Evolutionary conservation across 306 rosid species (phyloP), one percentile per base, ranked within the genome.

Genomic region (Lotus japonicus): DNA sequence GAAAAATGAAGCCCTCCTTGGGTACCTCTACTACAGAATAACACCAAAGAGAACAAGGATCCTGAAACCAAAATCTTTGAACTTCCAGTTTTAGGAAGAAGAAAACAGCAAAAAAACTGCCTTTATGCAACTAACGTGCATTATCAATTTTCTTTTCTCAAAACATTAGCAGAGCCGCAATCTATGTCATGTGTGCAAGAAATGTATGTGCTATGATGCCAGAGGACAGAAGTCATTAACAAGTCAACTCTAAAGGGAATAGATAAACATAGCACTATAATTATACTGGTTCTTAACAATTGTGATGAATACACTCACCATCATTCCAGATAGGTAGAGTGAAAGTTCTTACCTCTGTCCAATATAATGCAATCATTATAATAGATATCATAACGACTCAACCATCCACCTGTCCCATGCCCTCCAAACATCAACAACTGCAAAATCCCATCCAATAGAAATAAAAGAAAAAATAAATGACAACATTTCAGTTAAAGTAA

Each of bases 401-500:
- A 86, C 98, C 97, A 90, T 73, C 98, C 98, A 79, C 98, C 98
- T 41, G 97, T 94, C 48, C 98, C 98, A 77, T 94, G 98, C 61
- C 98, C 98, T 54, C 98, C 98, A 90, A 90, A 94, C 82, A 94
- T 80, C 73, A 94, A 73, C 54, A 94, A 84, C 98, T 94, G 82
- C 76, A 83, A 69, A 69, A 23, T 71, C 52, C 14, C 38, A 7
- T 67, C 74, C 44, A 71, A 16, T 16, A 54, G 35, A 56, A 63
- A 41, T 39, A 69, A 72, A 61, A 35, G 4, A 55, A 71, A 35
- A 48, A 58, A 73, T 74, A 73, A 81, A 59, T 66, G 36, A 51
- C 38, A 57, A 11, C 49, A 69, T 48, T 59, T 19, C 2, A 65
- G 52, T 39, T 59, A 66, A 61, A 55, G 17, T 2, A 6, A 36